phyloP scores from a whole-genome alignment of 129 eudicot species.

The Pittosporum tobira region DNA sequence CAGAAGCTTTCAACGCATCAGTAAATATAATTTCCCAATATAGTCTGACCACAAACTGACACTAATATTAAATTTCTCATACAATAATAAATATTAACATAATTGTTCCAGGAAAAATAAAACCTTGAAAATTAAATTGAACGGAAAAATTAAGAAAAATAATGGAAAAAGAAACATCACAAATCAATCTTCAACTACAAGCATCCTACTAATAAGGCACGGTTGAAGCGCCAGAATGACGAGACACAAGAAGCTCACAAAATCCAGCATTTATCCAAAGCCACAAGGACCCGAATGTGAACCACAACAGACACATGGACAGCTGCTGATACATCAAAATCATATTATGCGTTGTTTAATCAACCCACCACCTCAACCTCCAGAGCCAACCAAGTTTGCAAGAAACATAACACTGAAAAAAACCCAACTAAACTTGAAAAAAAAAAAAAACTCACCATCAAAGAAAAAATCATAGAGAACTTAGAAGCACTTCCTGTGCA shows the following conservation, averaged over 20 bases:
- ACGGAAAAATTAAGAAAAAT: constrained; percentile 5
- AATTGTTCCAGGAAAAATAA: constrained; percentile 33
- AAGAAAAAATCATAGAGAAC: constrained; percentile 26
- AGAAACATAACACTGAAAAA: constrained; percentile 36
- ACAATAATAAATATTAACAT: constrained; percentile 49
- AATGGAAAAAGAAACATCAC: constrained; percentile 33
- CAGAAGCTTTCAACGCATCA: constrained; percentile 15
- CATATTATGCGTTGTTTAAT: constrained; percentile 2
- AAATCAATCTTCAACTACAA: constrained; percentile 58
- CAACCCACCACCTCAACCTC: constrained; percentile 16
- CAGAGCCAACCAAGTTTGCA: constrained; percentile 27
- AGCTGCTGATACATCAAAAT: constrained; percentile 14
- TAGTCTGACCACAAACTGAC: constrained; percentile 37
- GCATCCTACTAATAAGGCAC: constrained; percentile 30
- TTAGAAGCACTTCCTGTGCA: no score
- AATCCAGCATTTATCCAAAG: constrained; percentile 10
- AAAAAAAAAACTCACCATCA: constrained; percentile 30
- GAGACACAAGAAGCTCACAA: neutral
- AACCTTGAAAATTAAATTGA: constrained; percentile 8
- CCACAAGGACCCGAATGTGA: constrained; percentile 1
- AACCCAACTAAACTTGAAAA: constrained; percentile 26
- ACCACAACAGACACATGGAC: constrained; percentile 15
- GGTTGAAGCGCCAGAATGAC: constrained; percentile 13
- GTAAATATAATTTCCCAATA: constrained; percentile 28
- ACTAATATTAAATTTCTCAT: constrained; percentile 40